Evolutionary conservation across 73 alveolate genomes (phyloP), one percentile per base, ranked within the genome.

Genomic region (Blepharisma japonicum): DNA sequence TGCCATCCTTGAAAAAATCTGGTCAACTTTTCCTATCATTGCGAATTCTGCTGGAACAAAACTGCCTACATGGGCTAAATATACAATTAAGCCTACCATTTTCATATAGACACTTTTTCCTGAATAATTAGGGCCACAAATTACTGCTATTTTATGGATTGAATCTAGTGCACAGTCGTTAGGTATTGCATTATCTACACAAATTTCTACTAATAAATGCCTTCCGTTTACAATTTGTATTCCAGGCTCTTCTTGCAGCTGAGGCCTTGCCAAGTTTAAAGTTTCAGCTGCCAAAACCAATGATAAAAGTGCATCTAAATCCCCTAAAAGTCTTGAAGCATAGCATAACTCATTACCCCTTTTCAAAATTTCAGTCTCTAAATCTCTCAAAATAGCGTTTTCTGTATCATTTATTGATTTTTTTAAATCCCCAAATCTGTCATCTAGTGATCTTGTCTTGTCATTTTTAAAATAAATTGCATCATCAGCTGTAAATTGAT

Each of bases 1-100:
- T n/a, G 83, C 90, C n/a, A 87, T 85, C 45, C 94, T 77, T 1
- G 94, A 84, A 53, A 87, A 87, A 48, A 87, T 78, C 79, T 87
- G 87, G 54, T 87, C 92, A 39, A 83, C 67, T 39, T 83, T 27
- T 7, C 92, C 92, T 18, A 87, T 87, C 72, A 71, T 82, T 4
- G 94, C 94, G 54, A 71, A 68, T 39, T 86, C 83, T 1, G 94
- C 94, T 7, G 94, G 94, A 6, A 87, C 71, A 56, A 25, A 83
- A n/a, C 85, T 68, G 3, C 94, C 94, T 6, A 87, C 76, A 70
- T 87, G 94, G 23, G 93, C 89, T 68, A 87, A 80, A 51, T 80
- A 84, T 14, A 87, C 93, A 72, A 88, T 84, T n/a, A 83, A 74
- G 27, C 94, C 94, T 25, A 87, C 77, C 74, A 71, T 86, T 32